A percentile compares a stretch with the other conserved stretches of the same genome.
Evolutionary conservation across 805 yeast genomes (phyloP).

Genomic region (Candida incommunis): DNA sequence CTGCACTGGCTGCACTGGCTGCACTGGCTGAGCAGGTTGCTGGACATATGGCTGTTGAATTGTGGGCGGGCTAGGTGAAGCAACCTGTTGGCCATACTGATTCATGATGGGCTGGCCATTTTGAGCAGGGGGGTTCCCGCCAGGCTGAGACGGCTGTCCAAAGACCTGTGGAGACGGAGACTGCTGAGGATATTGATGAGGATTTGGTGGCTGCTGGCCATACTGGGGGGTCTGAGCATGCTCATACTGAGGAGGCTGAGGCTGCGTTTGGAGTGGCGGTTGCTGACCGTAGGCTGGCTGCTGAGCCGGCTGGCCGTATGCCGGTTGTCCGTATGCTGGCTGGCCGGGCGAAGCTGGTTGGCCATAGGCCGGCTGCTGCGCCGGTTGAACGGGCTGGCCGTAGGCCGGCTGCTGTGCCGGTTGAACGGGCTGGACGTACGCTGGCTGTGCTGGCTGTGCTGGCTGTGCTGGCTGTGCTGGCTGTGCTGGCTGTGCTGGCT

Average conservation of each 20-base stretch:
- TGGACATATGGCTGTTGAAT: conserved; percentile 2
- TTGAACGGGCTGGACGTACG: conserved; percentile 5
- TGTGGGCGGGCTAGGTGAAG: too few relatives aligned
- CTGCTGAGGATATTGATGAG: not conserved
- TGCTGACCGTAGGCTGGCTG: conserved; percentile 4
- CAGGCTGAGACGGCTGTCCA: conserved; percentile 1
- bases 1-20: not conserved
- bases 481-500: conserved; percentile 1
- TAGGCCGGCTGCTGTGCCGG: not conserved
- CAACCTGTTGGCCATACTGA: conserved; percentile 3
- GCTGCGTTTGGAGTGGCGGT: conserved; percentile 2
- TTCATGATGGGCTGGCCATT: too few relatives aligned
- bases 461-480: conserved; percentile 5
- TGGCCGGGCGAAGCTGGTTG: conserved; percentile 6
- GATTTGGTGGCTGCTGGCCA: not conserved
- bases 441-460: conserved; percentile 5
- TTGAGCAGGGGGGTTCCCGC: not conserved
- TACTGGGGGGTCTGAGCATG: conserved; percentile 6
- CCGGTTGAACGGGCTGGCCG: conserved; percentile 3
- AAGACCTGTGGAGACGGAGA: conserved; percentile 6
- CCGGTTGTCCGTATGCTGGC: conserved; percentile 3
- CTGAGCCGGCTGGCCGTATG: not conserved
- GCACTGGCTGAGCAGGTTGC: not conserved
- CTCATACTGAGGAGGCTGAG: conserved; percentile 3
- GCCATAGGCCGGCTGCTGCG: conserved; percentile 2